Conservation (phyloP, 140 eudicot species). For the Senecio squalidus region DNA sequence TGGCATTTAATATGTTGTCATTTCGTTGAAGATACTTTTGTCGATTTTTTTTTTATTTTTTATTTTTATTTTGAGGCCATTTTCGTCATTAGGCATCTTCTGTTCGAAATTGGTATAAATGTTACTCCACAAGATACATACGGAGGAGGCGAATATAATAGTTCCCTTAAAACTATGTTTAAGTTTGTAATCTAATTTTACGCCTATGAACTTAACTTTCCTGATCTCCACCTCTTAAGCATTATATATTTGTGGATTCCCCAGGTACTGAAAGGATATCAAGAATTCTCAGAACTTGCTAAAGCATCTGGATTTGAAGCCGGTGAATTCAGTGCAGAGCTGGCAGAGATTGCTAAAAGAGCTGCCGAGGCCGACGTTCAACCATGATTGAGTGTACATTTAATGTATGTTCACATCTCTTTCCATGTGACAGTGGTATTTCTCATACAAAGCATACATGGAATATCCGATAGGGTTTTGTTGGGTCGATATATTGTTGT, state of each 20-base stretch:
- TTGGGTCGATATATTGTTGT: not conserved
- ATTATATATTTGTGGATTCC: not conserved
- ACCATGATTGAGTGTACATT: constrained; percentile 23
- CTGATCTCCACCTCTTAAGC: not conserved
- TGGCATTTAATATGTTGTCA: no score
- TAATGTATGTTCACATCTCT: not conserved
- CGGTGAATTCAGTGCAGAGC: constrained; percentile 36
- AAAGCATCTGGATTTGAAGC: constrained; percentile 51
- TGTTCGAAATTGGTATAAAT: no score
- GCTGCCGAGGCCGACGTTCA: constrained; percentile 42
- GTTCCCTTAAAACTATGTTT: no score
- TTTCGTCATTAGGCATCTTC: no score
- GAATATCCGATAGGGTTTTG: not conserved
- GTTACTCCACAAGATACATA: no score
- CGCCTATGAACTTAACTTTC: no score
- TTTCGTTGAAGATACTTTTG: no score
- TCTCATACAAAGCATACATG: constrained; percentile 9
- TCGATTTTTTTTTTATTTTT: no score
- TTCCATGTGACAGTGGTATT: constrained; percentile 11
- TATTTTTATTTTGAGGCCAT: no score
- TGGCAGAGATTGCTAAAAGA: constrained; percentile 58
- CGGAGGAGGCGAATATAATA: no score
- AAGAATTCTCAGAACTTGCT: constrained; percentile 67
- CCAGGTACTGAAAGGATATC: constrained; percentile 68
- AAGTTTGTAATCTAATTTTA: no score